Base-by-base conservation (phyloP, 345 rosid genomes). In the Gossypium turneri region DNA sequence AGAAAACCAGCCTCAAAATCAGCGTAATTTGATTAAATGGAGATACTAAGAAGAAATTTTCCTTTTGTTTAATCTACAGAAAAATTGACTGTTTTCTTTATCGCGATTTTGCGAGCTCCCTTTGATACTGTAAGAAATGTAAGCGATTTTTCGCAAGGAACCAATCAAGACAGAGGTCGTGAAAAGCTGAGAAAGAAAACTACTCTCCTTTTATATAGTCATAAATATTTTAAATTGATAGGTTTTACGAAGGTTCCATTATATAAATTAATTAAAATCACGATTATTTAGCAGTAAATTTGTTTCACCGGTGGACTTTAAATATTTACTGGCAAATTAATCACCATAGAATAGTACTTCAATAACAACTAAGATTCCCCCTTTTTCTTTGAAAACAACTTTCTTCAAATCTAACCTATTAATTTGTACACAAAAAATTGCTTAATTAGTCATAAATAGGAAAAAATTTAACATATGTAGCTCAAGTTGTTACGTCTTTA, bases 81-180 rank as follows among this genome's bases (percentile, higher is more conserved):
- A 34, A 34, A 4, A 1, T 0, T 27, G 8, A 25, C 59, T 61
- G 1, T 67, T 43, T 65, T 63, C 61, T 47, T 76, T 41, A 64
- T 41, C 10, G 51, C 51, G 51, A 47, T 47, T 47, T 19, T 34
- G 53, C 12, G 53, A 69, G 56, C 51, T 65, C 72, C 68, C 15
- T 17, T 38, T 12, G 3, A 41, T 29, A 72, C 68, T 20, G 82
- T 34, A 74, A 75, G 81, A 75, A 45, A 75, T 68, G 81, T 50
- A 72, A 75, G 80, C 57, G 64, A 72, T 79, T 76, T 79, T 79
- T 77, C 77, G 87, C 77, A 78, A 73, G 80, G 90, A 88, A 83
- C 88, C 87, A 85, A 85, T 81, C 88, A 84, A 71, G 74, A 80
- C 83, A 81, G 10, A 63, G 68, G 81, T 76, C 85, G 84, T 76